Conservation (phyloP, 2,329 filamentous ascomycete species). For the Fusarium tuaranense region DNA sequence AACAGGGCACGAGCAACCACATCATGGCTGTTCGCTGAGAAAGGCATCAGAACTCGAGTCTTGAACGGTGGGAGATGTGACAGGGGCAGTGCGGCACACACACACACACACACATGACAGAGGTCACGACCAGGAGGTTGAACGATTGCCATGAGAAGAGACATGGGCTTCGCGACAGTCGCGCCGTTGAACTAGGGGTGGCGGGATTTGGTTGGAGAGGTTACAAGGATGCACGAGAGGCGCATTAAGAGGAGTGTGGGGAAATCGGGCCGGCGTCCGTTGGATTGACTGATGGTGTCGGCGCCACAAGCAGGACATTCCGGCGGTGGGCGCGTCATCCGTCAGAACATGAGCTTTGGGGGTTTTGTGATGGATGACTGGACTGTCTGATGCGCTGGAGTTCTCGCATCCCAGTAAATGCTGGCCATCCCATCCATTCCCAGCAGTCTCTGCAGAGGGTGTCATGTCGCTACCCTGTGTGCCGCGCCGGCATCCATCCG, state of each 20-base stretch:
- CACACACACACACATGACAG: background rate
- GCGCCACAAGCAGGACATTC: slow-evolving; percentile 41
- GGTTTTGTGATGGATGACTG: slow-evolving; percentile 18
- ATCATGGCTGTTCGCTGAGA: background rate
- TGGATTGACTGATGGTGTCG: slow-evolving; percentile 27
- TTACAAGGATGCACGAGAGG: slow-evolving; percentile 26
- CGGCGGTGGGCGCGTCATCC: slow-evolving; percentile 32
- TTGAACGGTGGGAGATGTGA: slow-evolving; percentile 9
- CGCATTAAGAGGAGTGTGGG: slow-evolving; percentile 39
- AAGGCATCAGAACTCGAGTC: background rate
- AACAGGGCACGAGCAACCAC: slow-evolving; percentile 30
- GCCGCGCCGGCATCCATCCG: background rate
- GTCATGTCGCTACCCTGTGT: background rate
- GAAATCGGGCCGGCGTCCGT: slow-evolving; percentile 44
- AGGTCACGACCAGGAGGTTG: background rate
- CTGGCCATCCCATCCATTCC: background rate
- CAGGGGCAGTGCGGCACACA: slow-evolving; percentile 3
- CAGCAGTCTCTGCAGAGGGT: background rate
- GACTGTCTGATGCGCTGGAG: background rate
- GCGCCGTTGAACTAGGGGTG: slow-evolving; percentile 6
- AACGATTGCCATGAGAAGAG: background rate
- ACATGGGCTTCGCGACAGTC: background rate
- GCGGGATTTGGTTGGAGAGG: slow-evolving; percentile 7
- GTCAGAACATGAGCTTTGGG: slow-evolving; percentile 20
- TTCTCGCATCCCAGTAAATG: background rate